Conservation (phyloP, 768 basidiomycete genomes). For the Mycena alexandri region DNA sequence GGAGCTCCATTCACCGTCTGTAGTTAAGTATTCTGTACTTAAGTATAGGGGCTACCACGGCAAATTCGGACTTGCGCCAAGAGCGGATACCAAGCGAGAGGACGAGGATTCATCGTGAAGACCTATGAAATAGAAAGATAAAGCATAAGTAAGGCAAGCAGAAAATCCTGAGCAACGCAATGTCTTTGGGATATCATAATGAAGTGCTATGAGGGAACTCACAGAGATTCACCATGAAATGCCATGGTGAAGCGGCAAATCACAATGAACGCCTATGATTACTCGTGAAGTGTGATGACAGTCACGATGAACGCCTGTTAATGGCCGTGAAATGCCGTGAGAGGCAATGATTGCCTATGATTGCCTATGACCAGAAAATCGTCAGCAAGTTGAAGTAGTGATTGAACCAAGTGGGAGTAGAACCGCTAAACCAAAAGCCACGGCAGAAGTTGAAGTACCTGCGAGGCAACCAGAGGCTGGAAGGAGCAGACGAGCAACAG, state of each 20-base stretch:
- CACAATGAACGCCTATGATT: background rate
- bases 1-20: no score
- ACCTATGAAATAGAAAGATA: background rate
- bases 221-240: slow-evolving; percentile 12
- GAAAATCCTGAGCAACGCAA: background rate
- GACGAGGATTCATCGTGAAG: slow-evolving; percentile 1
- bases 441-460: no score
- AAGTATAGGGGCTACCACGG: no score
- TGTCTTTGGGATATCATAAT: slow-evolving; percentile 2
- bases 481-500: no score
- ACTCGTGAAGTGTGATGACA: no score
- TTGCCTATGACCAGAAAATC: background rate
- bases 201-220: background rate
- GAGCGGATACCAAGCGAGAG: no score
- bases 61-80: no score
- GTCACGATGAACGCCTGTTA: background rate
- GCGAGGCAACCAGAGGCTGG: no score
- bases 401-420: no score
- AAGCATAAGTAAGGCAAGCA: background rate
- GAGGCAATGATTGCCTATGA: background rate
- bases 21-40: no score
- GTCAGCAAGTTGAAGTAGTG: no score
- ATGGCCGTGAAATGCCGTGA: background rate
- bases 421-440: no score
- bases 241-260: background rate